These are phyloP conservation scores for Neofusicoccum sp. DNA, from an alignment of 2,329 filamentous ascomycete genomes.

Conservation along the genomic window DNA sequence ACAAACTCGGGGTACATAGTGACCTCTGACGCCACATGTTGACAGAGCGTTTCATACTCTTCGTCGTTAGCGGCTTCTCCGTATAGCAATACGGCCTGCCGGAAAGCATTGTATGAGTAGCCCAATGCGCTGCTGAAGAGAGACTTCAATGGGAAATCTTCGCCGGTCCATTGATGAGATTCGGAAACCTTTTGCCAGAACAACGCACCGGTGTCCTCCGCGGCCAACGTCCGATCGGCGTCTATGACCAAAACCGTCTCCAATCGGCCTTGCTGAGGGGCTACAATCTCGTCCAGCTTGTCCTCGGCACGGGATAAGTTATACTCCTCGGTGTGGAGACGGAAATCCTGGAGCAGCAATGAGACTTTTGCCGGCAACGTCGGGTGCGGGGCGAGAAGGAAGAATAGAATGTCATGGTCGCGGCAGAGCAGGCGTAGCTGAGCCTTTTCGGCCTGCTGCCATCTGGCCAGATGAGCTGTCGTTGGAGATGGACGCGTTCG, in stretches of 20 bases:
- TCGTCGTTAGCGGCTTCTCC: slow-evolving; percentile 48
- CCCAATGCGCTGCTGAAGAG: slow-evolving; percentile 55
- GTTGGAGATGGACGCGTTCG: slow-evolving; percentile 41
- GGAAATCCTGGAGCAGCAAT: slow-evolving; percentile 43
- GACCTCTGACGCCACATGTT: slow-evolving; percentile 46
- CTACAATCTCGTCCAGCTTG: slow-evolving; percentile 40
- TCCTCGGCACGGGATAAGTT: slow-evolving; percentile 41
- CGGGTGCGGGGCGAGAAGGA: slow-evolving; percentile 25
- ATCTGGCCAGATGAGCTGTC: slow-evolving; percentile 45
- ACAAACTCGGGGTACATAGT: slow-evolving; percentile 53
- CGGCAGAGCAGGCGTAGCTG: slow-evolving; percentile 50
- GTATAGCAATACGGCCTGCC: slow-evolving; percentile 57
- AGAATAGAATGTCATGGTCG: slow-evolving; percentile 53
- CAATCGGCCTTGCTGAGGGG: slow-evolving; percentile 24
- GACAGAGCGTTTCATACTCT: slow-evolving; percentile 51
- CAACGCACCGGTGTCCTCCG: slow-evolving; percentile 52
- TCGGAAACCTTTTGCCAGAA: slow-evolving; percentile 51
- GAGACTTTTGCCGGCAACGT: slow-evolving; percentile 24
- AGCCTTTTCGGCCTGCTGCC: slow-evolving; percentile 52
- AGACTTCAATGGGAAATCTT: slow-evolving; percentile 37
- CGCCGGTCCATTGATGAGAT: background rate
- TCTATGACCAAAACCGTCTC: slow-evolving; percentile 60
- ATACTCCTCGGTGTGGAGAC: slow-evolving; percentile 38
- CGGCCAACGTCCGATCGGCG: slow-evolving; percentile 58
- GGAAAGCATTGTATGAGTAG: slow-evolving; percentile 60